These are phyloP conservation scores for Curvularia sp. DNA, from an alignment of 2,329 filamentous ascomycete species.

Conservation along the genomic window DNA sequence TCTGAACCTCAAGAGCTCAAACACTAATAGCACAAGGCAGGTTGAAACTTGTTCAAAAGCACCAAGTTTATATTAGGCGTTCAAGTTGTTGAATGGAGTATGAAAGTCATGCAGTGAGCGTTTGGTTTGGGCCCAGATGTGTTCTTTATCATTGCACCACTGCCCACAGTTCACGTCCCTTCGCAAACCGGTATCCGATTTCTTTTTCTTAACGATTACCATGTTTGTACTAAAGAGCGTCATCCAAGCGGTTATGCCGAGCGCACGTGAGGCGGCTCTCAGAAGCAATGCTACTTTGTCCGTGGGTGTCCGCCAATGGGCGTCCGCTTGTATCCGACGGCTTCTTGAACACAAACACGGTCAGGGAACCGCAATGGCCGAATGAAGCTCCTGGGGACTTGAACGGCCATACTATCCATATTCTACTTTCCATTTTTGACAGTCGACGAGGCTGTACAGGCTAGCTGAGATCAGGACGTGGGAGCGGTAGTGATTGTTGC, in stretches of 20 bases:
- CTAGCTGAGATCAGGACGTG: background rate
- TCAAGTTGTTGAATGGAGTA: background rate
- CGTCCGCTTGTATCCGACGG: constrained; percentile 32
- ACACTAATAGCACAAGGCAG: background rate
- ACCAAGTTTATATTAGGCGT: background rate
- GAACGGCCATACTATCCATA: background rate
- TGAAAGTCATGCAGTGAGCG: background rate
- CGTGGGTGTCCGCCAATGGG: constrained; percentile 30
- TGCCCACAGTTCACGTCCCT: constrained; percentile 25
- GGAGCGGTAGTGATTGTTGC: background rate
- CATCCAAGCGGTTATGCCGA: constrained; percentile 37
- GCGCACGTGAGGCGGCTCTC: constrained; percentile 33
- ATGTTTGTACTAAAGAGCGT: constrained; percentile 27
- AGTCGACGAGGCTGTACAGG: background rate
- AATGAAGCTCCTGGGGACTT: background rate
- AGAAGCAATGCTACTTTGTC: constrained; percentile 22
- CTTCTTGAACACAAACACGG: background rate
- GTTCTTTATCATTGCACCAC: constrained; percentile 27
- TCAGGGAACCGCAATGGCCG: background rate
- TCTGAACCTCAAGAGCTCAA: background rate
- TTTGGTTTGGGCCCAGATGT: background rate
- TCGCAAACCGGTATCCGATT: constrained; percentile 34
- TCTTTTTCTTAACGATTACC: constrained; percentile 21
- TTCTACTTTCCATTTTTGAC: background rate
- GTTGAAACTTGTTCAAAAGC: background rate